Conservation (phyloP, 192 early-diverging fungal species). For the Backusella sp. region DNA sequence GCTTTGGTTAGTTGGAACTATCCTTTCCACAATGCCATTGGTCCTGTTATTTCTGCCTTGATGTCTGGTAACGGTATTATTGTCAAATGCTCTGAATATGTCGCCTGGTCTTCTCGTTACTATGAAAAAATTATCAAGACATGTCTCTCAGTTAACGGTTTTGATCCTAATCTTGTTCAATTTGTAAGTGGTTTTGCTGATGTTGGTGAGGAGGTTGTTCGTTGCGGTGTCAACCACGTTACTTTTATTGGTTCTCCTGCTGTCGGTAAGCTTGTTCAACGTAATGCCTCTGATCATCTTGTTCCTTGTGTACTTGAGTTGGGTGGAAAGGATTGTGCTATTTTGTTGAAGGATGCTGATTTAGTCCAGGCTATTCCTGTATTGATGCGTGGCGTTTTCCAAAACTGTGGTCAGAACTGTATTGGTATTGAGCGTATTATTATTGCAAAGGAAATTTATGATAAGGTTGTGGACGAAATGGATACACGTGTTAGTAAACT, state of each 20-base stretch:
- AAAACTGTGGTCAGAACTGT: conserved; percentile 90
- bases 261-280: conserved; percentile 79
- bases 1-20: conserved; percentile 90
- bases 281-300: conserved; percentile 64
- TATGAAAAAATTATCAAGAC: conserved; percentile 63
- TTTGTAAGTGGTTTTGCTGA: conserved; percentile 82
- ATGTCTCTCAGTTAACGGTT: conserved; percentile 69
- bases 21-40: conserved; percentile 78
- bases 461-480: conserved; percentile 66
- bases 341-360: conserved; percentile 75
- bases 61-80: conserved; percentile 86
- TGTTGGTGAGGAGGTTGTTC: conserved; percentile 73
- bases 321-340: conserved; percentile 88
- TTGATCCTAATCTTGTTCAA: conserved; percentile 74
- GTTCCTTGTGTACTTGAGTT: conserved; percentile 88
- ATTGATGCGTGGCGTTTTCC: conserved; percentile 81
- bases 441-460: conserved; percentile 67
- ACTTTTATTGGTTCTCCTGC: conserved; percentile 87
- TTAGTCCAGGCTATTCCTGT: conserved; percentile 65
- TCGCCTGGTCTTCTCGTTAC: conserved; percentile 76
- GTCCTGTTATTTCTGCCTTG: conserved; percentile 78
- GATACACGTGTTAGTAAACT: conserved; percentile 53
- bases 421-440: conserved; percentile 86
- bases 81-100: conserved; percentile 84
- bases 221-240: conserved; percentile 65